These are phyloP conservation scores for Crithidia fasciculata DNA, from an alignment of 208 protist species.

Conservation along the genomic window DNA sequence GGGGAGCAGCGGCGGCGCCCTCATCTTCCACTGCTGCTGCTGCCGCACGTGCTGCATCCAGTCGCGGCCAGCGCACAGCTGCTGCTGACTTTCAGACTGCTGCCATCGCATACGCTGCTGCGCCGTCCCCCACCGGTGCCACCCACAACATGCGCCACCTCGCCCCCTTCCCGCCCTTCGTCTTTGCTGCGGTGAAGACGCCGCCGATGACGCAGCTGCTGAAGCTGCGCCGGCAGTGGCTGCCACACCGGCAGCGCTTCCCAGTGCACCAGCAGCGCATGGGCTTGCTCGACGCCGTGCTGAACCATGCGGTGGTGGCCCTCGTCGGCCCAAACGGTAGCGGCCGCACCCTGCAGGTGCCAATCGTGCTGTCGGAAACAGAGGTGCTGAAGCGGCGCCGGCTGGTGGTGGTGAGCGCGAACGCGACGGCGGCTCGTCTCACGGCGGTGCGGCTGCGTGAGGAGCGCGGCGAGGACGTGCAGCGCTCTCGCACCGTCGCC, in stretches of 20 bases:
- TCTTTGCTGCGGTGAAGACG: conserved; percentile 39
- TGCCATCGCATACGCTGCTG: conserved; percentile 19
- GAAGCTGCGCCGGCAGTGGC: conserved; percentile 76
- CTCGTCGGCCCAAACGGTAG: conserved; percentile 63
- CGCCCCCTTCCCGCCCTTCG: conserved; percentile 71
- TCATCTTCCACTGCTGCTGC: conserved; percentile 6
- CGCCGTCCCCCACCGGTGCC: neutral
- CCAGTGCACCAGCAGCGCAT: conserved; percentile 79
- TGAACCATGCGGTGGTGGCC: conserved; percentile 60
- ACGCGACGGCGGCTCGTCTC: conserved; percentile 56
- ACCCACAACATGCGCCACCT: conserved; percentile 46
- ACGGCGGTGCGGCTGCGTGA: conserved; percentile 76
- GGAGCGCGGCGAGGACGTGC: conserved; percentile 82
- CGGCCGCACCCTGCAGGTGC: conserved; percentile 80
- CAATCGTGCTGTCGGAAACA: conserved; percentile 83
- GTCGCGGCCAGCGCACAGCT: neutral
- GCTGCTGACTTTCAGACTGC: conserved; percentile 18
- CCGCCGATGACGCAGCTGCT: conserved; percentile 83
- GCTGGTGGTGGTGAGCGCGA: conserved; percentile 73
- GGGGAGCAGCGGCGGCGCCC: neutral
- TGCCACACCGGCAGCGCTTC: conserved; percentile 85
- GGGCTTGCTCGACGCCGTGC: conserved; percentile 70
- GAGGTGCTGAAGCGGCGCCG: conserved; percentile 81
- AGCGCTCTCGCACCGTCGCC: conserved; percentile 48
- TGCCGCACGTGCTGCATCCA: neutral